Base-by-base conservation (phyloP, 2,329 filamentous ascomycete species). In the Cytospora leucostoma region DNA sequence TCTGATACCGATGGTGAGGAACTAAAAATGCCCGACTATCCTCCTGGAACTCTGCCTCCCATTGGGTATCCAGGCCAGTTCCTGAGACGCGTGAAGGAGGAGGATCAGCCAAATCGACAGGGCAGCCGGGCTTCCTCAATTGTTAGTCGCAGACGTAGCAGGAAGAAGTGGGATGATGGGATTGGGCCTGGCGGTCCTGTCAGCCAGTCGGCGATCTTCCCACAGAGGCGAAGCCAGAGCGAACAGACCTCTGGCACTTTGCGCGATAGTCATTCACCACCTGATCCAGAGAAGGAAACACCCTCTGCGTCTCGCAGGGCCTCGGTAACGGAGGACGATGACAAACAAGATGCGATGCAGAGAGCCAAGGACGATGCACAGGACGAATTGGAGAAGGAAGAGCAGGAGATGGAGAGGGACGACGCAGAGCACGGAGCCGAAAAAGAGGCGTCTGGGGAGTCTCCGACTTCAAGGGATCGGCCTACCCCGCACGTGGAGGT, bases 201-300 rank as follows among this genome's bases (percentile, higher is more conserved):
- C 69, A 91, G 86, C 65, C 88, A 96, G 71, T 97, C 94, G 40
- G 95, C 95, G 32, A 97, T 98, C 69, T 88, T 85, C 68, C 95
- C 95, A 2, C 78, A 80, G 63, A 79, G 80, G 13, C 78, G 76
- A 57, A 69, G 61, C 54, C 69, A 70, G 32, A 68, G 63, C 55
- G 70, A 71, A n/a, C 66, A 66, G 19, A 64, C 66, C 10, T 65
- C 67, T 1, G 61, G 65, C 8, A 61, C 61, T 7, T 55, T 66
- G 27, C 67, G 59, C 13, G 65, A 53, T 37, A 67, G 65, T 35
- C 68, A 65, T 3, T 63, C 65, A 17, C 65, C 67, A 6, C 40
- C 62, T 5, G 68, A 67, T n/a, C 59, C 44, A 21, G 64, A 68
- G 3, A 68, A 72, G 53, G 70, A 73, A 34, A 70, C 71, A 1